Percentiles rank a stretch among this genome's conserved stretches.
Evolutionary conservation across 768 basidiomycete genomes (phyloP).

Genomic region (Termitomyces heimii): DNA sequence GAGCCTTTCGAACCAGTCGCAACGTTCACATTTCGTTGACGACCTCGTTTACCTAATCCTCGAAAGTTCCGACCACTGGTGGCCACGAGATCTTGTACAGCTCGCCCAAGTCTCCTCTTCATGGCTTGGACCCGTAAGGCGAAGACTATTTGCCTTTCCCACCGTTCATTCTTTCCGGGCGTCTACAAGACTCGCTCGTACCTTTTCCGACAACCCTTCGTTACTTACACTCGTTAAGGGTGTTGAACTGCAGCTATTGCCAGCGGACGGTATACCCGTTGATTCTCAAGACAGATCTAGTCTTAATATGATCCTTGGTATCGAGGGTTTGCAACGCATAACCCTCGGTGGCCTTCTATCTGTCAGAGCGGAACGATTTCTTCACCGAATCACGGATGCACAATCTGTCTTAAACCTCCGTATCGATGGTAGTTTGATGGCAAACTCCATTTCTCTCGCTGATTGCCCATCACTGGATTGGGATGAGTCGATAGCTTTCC

Average conservation of each 20-base stretch:
- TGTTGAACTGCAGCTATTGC: slow-evolving; percentile 34
- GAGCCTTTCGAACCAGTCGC: not conserved
- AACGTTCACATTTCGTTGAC: slow-evolving; percentile 30
- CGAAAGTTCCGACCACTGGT: slow-evolving; percentile 44
- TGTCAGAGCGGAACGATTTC: slow-evolving; percentile 40
- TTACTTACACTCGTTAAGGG: slow-evolving; percentile 32
- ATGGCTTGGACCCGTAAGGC: slow-evolving; percentile 40
- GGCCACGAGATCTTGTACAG: slow-evolving; percentile 42
- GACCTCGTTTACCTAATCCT: slow-evolving; percentile 51
- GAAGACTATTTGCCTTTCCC: slow-evolving; percentile 40
- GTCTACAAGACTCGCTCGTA: slow-evolving; percentile 34
- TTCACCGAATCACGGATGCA: slow-evolving; percentile 34
- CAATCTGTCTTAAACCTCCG: slow-evolving; percentile 35
- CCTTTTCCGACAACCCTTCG: slow-evolving; percentile 30
- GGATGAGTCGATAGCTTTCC: slow-evolving; percentile 44
- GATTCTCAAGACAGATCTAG: slow-evolving; percentile 25
- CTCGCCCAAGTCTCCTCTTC: slow-evolving; percentile 45
- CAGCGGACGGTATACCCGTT: slow-evolving; percentile 11
- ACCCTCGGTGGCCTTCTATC: slow-evolving; percentile 44
- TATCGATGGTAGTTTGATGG: slow-evolving; percentile 37
- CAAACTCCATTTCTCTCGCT: slow-evolving; percentile 18
- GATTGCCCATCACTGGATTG: slow-evolving; percentile 40
- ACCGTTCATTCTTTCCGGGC: slow-evolving; percentile 33
- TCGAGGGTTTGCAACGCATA: slow-evolving; percentile 36
- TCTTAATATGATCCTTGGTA: slow-evolving; percentile 34